These are phyloP conservation scores for Cyclotella choctawhatcheeana DNA, from an alignment of 108 stramenopile species.

Conservation along the genomic window DNA sequence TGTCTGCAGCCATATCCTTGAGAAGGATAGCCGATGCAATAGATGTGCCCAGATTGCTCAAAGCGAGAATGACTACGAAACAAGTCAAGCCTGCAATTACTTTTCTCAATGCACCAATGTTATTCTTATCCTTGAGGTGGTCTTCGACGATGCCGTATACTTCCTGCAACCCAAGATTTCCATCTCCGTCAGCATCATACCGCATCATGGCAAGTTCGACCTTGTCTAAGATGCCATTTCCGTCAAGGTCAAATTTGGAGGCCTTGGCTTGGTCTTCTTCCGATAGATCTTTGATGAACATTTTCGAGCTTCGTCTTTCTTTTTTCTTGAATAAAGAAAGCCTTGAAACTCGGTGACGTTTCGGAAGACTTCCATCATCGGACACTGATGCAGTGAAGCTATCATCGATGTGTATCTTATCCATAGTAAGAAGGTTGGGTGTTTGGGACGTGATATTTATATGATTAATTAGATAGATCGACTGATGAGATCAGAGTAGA, in stretches of 20 bases:
- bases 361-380: too few relatives aligned
- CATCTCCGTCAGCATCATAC: not conserved
- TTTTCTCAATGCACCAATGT: not conserved
- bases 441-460: too few relatives aligned
- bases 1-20: slow-evolving; percentile 10
- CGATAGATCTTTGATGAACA: not conserved
- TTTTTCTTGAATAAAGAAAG: not conserved
- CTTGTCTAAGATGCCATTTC: not conserved
- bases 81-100: slow-evolving; percentile 1
- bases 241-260: not conserved
- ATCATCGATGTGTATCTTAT: too few relatives aligned
- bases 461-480: too few relatives aligned
- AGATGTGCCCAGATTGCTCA: slow-evolving; percentile 20
- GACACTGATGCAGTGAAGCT: too few relatives aligned
- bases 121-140: not conserved
- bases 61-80: slow-evolving; percentile 6
- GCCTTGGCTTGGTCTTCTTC: not conserved
- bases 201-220: not conserved
- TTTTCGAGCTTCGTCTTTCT: not conserved
- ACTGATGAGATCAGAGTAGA: too few relatives aligned
- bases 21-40: slow-evolving; percentile 10
- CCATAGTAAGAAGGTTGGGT: too few relatives aligned
- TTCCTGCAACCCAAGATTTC: not conserved
- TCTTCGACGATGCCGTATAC: not conserved
- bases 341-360: too few relatives aligned